phyloP scores from a whole-genome alignment of 2,329 filamentous ascomycete genomes.

The Coniochaeta sp. region DNA sequence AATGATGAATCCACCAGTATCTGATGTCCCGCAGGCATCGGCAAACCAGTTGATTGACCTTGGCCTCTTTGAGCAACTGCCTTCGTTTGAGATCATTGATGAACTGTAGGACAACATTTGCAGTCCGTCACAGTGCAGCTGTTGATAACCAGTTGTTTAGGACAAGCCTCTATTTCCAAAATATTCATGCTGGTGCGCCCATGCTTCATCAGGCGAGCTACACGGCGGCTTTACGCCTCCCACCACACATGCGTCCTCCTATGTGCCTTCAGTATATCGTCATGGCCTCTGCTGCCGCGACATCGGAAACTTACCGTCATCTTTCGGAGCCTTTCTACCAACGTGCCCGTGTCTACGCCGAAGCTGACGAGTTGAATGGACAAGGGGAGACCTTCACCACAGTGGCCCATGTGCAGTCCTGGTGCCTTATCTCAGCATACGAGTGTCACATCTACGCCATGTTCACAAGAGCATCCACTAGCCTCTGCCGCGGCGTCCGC shows the following conservation, averaged over 20 bases:
- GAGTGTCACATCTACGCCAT: conserved; percentile 59
- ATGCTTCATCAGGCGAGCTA: conserved; percentile 11
- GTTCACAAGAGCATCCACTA: conserved; percentile 62
- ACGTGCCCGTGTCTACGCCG: conserved; percentile 10
- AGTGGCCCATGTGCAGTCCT: conserved; percentile 53
- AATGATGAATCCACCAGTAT: neutral
- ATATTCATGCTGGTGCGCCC: conserved; percentile 9
- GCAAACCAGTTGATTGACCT: conserved; percentile 13
- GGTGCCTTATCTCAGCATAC: conserved; percentile 51
- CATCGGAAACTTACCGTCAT: conserved; percentile 6
- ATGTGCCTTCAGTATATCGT: conserved; percentile 15
- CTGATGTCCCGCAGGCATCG: neutral
- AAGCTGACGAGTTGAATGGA: conserved; percentile 12
- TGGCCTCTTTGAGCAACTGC: conserved; percentile 21
- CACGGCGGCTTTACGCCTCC: conserved; percentile 6
- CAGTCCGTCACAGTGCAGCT: no score
- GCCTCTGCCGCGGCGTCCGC: conserved; percentile 51
- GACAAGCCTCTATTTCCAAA: conserved; percentile 12
- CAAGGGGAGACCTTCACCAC: conserved; percentile 33
- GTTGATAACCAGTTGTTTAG: no score
- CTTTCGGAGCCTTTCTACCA: conserved; percentile 12
- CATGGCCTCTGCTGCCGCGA: conserved; percentile 11
- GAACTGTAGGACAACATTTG: conserved; percentile 14
- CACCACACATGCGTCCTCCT: conserved; percentile 11
- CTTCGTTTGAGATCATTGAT: conserved; percentile 16